Base-by-base conservation (phyloP, 2,329 filamentous ascomycete species). In the Allantophomopsis cytisporea region DNA sequence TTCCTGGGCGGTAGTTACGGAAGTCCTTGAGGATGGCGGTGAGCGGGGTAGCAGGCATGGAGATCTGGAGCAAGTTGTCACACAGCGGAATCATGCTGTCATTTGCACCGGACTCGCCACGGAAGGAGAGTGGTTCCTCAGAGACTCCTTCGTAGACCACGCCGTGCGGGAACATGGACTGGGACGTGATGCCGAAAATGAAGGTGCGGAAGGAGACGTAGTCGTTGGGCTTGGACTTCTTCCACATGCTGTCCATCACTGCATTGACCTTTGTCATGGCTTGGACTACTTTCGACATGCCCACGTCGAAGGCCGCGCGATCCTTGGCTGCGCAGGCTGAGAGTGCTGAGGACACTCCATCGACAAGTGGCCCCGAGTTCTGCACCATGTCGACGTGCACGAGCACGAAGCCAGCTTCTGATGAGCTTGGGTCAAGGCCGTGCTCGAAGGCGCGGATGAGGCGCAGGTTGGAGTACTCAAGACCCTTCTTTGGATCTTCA, bases 301-400 rank as follows among this genome's bases (percentile, higher is more conserved):
- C 77, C 10, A 68, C 62, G 54, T 89, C 83, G 58, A 88, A 77
- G 1, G 58, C 57, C 12, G 62, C 54, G 3, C 80, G 72, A 44
- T 72, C 50, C 39, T 57, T 49, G 5, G 49, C 53, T n/a, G 69
- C 63, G 23, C 70, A 60, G 5, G 65, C 65, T 38, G 80, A 70
- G 17, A 94, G 68, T 38, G 80, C 73, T 38, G 75, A 68, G 36
- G 85, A 69, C 3, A 78, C 74, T 23, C 85, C 85, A 33, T 74
- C 70, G 36, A 95, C 77, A 2, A 96, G 68, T 1, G 76, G 73
- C 1, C 81, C 81, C 1, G 87, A 88, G 60, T 94, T 77, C 55
- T 79, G 80, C 37, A 94, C 89, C 88, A 95, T 96, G 60, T 93
- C 86, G 38, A 96, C 79, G 59, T 95, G 89, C 4, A 91, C 88